Base-by-base conservation (phyloP, 345 rosid genomes). In the Psidium friedrichsthalianum region DNA sequence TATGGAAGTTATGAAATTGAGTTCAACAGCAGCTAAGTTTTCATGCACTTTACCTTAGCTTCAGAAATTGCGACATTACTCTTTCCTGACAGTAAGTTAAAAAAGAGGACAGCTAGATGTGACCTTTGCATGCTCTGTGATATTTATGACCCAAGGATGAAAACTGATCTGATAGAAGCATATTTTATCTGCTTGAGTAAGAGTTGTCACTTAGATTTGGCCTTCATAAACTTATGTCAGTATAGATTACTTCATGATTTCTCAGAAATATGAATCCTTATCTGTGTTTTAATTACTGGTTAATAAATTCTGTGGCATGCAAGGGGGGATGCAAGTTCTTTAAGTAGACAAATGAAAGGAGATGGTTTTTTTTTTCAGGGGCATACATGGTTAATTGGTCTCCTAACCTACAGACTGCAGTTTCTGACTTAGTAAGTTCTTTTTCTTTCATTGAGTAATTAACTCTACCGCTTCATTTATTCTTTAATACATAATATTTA, bases 351-450 rank as follows among this genome's bases (percentile, higher is more conserved):
- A 52, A 52, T 82, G 8, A 51, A 52, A 64, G 21, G 24, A 32
- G 22, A 42, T 32, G 44, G 44, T 82, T 78, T 86, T 83, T 36
- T 36, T 36, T 92, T 90, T 78, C 91, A 97, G 99, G 99, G 76
- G 94, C 98, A 86, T 97, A 97, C 93, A 90, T 97, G 96, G 99
- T 97, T 90, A 97, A 97, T 91, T 97, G 99, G 99, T 97, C 99
- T 74, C 99, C 99, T 54, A 94, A 92, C 90, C 92, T 97, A 86
- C 99, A 97, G 93, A 97, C 99, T 86, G 99, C 99, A 36, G 99
- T 97, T 89, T 97, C 99, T 84, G 99, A 97, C 89, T 90, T 97
- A 95, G 99, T 97, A 90, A 90, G 92, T 64, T 85, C 85, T 86
- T 83, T 86, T 84, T 83, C 86, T 89, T 86, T 88, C 64, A 29